Base-by-base conservation (phyloP, 1,139 yeast species). In the Zygosaccharomyces pseudobailii region DNA sequence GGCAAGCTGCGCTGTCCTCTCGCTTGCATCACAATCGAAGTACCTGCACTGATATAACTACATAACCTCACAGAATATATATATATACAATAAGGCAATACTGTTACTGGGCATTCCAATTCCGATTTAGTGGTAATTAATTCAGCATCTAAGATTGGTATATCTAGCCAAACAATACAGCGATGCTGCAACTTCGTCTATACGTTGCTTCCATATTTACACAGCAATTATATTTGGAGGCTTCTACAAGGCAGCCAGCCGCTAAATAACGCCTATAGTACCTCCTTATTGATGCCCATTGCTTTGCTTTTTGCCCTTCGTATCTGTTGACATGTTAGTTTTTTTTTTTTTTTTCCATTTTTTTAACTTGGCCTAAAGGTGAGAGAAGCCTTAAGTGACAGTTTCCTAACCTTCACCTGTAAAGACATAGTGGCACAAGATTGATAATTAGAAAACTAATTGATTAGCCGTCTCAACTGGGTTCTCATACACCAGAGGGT, bases 1-100 rank as follows among this genome's bases (percentile, higher is more conserved):
- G 34, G 65, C 63, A 13, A 58, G 66, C 31, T 65, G 68, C 44
- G 65, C 64, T 3, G 52, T 62, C 4, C 59, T 65, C 27, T 63
- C 68, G 5, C 49, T 64, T 22, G 56, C 56, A 5, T 58, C 68
- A 3, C 68, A 64, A 42, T 59, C 63, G 4, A 58, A 51, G 39
- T 49, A 53, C 40, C 42, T 58, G 20, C 51, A 55, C 13, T 58
- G 37, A 38, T 25, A 30, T 10, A 20, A 28, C 4, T n/a, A 19
- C 13, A 10, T 34, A 22, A 10, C 13, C 37, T 8, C 10, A n/a
- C 36, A 30, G 9, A 39, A 20, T 23, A 31, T 20, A 30, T 30
- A 28, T 20, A 13, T 9, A 20, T 28, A 30, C n/a, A 17, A 13
- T 10, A 7, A 20, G 9, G 9, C 6, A 23, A 7, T 39, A 22